Evolutionary conservation across 176 grass and related monocot genomes (phyloP).

Genomic region (Triticum urartu): DNA sequence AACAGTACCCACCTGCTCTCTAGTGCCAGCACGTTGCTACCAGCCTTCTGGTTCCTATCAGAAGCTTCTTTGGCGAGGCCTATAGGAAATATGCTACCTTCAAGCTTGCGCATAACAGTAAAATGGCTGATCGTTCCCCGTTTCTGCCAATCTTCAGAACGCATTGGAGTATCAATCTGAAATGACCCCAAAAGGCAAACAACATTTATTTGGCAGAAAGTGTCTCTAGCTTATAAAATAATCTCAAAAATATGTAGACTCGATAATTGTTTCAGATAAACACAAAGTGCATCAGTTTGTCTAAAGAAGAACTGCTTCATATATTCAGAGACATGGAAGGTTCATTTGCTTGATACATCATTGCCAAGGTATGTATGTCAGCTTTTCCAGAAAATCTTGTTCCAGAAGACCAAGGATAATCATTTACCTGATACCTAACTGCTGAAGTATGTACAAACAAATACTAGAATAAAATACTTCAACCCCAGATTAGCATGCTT

Average conservation of each 20-base stretch:
- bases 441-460: background rate
- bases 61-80: slow-evolving; percentile 72
- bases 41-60: slow-evolving; percentile 82
- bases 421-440: background rate
- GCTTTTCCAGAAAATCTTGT: slow-evolving; percentile 2
- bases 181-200: background rate
- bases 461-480: slow-evolving; percentile 15
- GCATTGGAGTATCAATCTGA: slow-evolving; percentile 92
- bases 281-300: background rate
- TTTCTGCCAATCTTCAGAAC: slow-evolving; percentile 74
- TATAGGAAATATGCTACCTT: slow-evolving; percentile 86
- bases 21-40: slow-evolving; percentile 59
- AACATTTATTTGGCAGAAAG: slow-evolving; percentile 23
- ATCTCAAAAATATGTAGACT: background rate
- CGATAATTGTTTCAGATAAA: slow-evolving; percentile 2
- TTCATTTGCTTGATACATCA: slow-evolving; percentile 8
- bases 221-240: slow-evolving; percentile 1
- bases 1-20: slow-evolving; percentile 65
- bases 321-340: background rate
- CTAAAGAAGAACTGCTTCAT: background rate
- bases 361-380: slow-evolving; percentile 5
- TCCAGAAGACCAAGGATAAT: background rate
- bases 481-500: slow-evolving; percentile 26
- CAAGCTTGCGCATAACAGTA: slow-evolving; percentile 93
- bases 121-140: slow-evolving; percentile 68